These are phyloP conservation scores for Filobasidium uniguttulatum DNA, from an alignment of 1,284 basidiomycete species.

Conservation along the genomic window DNA sequence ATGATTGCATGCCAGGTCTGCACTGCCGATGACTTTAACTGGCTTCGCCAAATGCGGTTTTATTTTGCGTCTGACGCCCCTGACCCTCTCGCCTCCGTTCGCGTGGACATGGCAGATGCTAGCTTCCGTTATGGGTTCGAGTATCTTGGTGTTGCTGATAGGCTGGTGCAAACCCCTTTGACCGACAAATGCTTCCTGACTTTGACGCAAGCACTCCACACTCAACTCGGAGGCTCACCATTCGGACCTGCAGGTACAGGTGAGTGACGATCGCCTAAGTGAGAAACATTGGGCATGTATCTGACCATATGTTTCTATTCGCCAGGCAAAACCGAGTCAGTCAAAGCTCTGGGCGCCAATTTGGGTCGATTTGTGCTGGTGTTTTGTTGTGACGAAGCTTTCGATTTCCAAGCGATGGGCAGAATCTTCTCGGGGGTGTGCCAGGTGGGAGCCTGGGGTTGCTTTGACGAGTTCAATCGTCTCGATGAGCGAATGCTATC, in stretches of 20 bases:
- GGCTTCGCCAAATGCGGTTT: constrained; percentile 98
- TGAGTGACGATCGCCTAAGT: constrained; percentile 27
- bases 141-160: constrained; percentile 91
- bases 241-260: constrained; percentile 98
- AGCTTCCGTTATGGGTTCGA: constrained; percentile 97
- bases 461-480: constrained; percentile 96
- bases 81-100: constrained; percentile 65
- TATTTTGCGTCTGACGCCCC: constrained; percentile 62
- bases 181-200: constrained; percentile 97
- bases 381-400: constrained; percentile 98
- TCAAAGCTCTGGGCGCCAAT: constrained; percentile 95
- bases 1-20: constrained; percentile 56
- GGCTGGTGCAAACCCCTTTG: constrained; percentile 92
- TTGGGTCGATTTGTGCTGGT: constrained; percentile 95
- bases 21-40: constrained; percentile 64
- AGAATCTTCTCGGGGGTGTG: constrained; percentile 97
- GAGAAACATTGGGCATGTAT: no score
- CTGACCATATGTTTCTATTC: no score
- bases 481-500: constrained; percentile 94
- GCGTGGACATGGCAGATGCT: constrained; percentile 79
- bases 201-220: constrained; percentile 86
- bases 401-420: constrained; percentile 99
- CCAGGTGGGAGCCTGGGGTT: constrained; percentile 98
- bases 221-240: constrained; percentile 88
- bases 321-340: constrained; percentile 92